Conservation (phyloP, 2,329 filamentous ascomycete genomes). For the Canariomyces notabilis region DNA sequence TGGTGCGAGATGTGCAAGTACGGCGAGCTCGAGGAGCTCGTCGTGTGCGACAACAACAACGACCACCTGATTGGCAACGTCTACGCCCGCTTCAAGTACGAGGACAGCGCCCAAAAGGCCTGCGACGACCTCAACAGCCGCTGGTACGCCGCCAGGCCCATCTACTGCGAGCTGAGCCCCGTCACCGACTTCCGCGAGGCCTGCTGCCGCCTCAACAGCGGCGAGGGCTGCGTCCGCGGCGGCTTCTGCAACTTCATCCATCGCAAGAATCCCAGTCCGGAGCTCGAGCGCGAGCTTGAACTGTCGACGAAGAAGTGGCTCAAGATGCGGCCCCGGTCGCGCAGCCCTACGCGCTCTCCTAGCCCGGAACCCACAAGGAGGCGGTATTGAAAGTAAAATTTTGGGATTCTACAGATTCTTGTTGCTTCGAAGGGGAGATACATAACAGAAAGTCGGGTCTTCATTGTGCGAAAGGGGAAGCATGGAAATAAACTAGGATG, state of each 20-base stretch:
- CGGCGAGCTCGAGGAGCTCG: constrained; percentile 93
- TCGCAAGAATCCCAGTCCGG: constrained; percentile 84
- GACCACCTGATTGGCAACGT: constrained; percentile 99
- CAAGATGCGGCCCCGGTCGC: constrained; percentile 72
- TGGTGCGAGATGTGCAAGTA: constrained; percentile 99
- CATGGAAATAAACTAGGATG: too few relatives aligned
- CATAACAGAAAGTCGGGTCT: background rate
- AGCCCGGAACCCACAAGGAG: constrained; percentile 78
- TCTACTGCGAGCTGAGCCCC: constrained; percentile 95
- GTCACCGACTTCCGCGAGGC: constrained; percentile 98
- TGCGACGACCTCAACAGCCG: constrained; percentile 91
- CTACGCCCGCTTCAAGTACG: constrained; percentile 99
- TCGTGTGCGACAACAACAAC: constrained; percentile 99
- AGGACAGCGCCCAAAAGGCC: constrained; percentile 88
- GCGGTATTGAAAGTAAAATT: constrained; percentile 61
- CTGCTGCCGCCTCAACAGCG: constrained; percentile 88
- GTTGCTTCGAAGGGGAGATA: background rate
- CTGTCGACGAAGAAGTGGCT: constrained; percentile 96
- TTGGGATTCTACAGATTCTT: too few relatives aligned
- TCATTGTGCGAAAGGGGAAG: too few relatives aligned
- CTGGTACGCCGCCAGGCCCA: constrained; percentile 95
- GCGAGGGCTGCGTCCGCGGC: constrained; percentile 90
- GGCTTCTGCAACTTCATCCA: constrained; percentile 99
- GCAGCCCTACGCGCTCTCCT: constrained; percentile 76
- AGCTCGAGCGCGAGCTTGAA: constrained; percentile 82